phyloP scores from a whole-genome alignment of 805 yeast species.

The Debaryomyces castellii region DNA sequence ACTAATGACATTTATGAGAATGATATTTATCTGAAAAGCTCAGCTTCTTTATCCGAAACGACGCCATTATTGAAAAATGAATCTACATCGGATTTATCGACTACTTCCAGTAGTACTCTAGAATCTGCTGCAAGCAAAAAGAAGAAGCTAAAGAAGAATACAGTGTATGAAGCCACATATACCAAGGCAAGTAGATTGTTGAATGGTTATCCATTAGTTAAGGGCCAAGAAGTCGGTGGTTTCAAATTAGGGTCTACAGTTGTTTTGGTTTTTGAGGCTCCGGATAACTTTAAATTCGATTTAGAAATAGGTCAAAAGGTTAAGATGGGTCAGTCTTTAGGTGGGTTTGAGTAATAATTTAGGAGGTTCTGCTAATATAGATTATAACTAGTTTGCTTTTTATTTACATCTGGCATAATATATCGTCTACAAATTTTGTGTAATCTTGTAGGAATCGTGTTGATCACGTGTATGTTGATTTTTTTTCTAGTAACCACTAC shows the following conservation, averaged over 20 bases:
- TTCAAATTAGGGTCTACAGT: constrained; percentile 94
- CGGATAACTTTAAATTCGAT: constrained; percentile 69
- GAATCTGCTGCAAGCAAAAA: constrained; percentile 13
- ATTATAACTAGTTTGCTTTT: constrained; percentile 1
- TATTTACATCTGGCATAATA: not conserved
- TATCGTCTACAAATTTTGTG: not conserved
- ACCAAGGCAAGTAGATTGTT: constrained; percentile 69
- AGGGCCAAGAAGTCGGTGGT: constrained; percentile 97
- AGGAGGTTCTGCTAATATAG: not conserved
- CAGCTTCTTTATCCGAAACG: constrained; percentile 19
- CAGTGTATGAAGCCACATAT: constrained; percentile 94
- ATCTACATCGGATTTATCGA: constrained; percentile 13
- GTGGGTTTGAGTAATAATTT: constrained; percentile 34
- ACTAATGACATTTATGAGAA: constrained; percentile 75
- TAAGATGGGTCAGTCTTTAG: constrained; percentile 81
- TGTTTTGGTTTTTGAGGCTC: constrained; percentile 97
- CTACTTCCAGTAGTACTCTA: constrained; percentile 6
- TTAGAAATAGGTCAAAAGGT: constrained; percentile 74
- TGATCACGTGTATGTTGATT: not conserved
- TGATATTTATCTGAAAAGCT: constrained; percentile 30
- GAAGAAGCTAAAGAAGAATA: constrained; percentile 60
- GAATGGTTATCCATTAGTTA: constrained; percentile 84
- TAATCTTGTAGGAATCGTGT: not conserved
- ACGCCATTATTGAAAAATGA: constrained; percentile 27
- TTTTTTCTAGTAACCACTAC: not conserved